Conservation (phyloP, 371 early-diverging fungal species). For the Mucor piriformis region DNA sequence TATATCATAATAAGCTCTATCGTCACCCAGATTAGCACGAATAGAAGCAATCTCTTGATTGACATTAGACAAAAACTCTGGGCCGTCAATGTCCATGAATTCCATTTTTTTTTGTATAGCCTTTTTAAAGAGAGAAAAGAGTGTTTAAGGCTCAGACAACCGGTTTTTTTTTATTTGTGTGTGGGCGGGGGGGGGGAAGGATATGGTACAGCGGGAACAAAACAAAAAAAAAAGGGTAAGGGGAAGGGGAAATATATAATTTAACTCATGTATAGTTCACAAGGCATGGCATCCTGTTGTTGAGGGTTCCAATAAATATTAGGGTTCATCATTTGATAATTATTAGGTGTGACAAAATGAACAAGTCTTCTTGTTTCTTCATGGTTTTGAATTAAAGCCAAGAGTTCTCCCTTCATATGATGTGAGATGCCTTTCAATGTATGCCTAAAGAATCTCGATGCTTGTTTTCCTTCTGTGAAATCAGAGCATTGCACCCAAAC, state of each 20-base stretch:
- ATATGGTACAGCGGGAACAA: conserved; percentile 1
- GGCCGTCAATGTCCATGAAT: conserved; percentile 47
- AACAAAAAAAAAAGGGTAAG: background rate
- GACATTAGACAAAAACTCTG: conserved; percentile 38
- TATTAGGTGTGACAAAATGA: conserved; percentile 29
- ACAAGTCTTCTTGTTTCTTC: conserved; percentile 44
- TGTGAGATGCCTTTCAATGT: conserved; percentile 63
- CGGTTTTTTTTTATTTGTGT: background rate
- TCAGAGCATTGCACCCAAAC: conserved; percentile 74
- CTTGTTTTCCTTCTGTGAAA: conserved; percentile 77
- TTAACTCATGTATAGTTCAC: conserved; percentile 27
- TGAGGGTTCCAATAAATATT: conserved; percentile 17
- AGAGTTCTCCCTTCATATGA: conserved; percentile 54
- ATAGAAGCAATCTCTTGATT: conserved; percentile 34
- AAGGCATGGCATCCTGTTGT: conserved; percentile 13
- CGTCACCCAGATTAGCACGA: conserved; percentile 11
- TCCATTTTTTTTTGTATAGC: conserved; percentile 1
- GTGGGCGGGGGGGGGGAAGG: background rate
- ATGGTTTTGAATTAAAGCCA: conserved; percentile 38
- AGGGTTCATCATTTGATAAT: conserved; percentile 9
- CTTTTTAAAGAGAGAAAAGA: background rate
- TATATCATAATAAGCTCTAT: background rate
- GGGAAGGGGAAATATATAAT: background rate
- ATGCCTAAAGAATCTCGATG: conserved; percentile 66
- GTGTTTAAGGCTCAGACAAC: too few relatives aligned